phyloP scores from a whole-genome alignment of 73 alveolate species.

The Paramecium tetraurelia region DNA sequence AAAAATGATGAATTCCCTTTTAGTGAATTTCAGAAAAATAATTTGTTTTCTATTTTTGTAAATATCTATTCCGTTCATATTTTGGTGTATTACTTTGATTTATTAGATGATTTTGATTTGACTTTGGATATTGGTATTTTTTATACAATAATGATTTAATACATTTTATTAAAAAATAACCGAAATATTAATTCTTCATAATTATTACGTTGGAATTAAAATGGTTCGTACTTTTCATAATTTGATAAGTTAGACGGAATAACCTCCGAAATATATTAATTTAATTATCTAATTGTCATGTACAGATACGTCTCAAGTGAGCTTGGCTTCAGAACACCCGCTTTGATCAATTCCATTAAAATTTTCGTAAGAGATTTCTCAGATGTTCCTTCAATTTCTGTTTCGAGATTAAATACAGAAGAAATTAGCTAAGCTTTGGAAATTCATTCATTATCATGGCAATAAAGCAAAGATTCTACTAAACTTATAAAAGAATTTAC shows the following conservation, averaged over 20 bases:
- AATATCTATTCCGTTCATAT: neutral
- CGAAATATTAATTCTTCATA: neutral
- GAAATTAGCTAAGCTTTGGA: slow-evolving; percentile 1
- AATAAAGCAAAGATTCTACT: neutral
- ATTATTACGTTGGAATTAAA: slow-evolving; percentile 24
- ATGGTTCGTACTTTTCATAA: neutral
- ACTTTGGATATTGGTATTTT: neutral
- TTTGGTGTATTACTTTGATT: neutral
- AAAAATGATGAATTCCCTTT: neutral
- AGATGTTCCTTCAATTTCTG: neutral
- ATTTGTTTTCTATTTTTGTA: neutral
- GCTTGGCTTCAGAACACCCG: neutral
- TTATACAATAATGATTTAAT: neutral
- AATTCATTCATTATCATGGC: neutral
- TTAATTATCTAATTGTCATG: neutral
- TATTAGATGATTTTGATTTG: neutral
- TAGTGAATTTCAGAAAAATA: neutral
- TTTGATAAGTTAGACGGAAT: neutral
- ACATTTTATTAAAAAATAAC: neutral
- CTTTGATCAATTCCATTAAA: neutral
- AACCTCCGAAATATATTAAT: neutral
- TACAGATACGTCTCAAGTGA: slow-evolving; percentile 12
- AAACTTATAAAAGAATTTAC: neutral
- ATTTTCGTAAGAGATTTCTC: slow-evolving; percentile 5
- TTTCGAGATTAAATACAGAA: neutral